Conservation (phyloP, 371 early-diverging fungal genomes). For the Zychaea mexicana region DNA sequence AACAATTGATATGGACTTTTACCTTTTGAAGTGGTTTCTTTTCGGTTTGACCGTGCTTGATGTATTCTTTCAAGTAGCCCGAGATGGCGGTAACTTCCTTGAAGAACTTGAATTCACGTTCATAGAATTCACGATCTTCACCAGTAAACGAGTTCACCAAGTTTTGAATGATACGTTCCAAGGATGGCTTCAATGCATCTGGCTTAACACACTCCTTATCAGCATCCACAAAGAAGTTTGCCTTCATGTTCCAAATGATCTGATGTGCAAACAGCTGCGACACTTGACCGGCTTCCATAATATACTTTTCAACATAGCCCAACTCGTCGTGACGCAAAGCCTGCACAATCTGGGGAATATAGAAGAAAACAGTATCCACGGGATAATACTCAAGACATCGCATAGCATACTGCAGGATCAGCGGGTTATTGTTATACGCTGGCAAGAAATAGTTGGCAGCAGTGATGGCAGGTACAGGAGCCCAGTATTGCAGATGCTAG, state of each 20-base stretch:
- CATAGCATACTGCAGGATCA: constrained; percentile 93
- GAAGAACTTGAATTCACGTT: constrained; percentile 96
- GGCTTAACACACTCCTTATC: constrained; percentile 78
- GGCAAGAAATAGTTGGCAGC: constrained; percentile 82
- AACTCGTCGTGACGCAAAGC: constrained; percentile 86
- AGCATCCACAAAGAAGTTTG: constrained; percentile 88
- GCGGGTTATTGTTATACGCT: constrained; percentile 72
- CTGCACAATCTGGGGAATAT: constrained; percentile 99
- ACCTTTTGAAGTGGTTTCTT: constrained; percentile 82
- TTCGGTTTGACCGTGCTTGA: constrained; percentile 91
- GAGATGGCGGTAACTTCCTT: constrained; percentile 95
- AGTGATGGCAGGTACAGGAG: constrained; percentile 88
- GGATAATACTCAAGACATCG: constrained; percentile 88
- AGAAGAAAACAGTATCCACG: constrained; percentile 95
- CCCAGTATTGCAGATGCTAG: constrained; percentile 89
- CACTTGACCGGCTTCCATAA: constrained; percentile 88
- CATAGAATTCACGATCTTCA: constrained; percentile 87
- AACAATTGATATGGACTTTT: neutral
- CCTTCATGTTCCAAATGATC: constrained; percentile 99
- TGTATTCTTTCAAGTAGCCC: constrained; percentile 94
- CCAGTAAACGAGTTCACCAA: constrained; percentile 83
- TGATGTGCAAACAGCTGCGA: constrained; percentile 98
- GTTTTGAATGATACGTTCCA: constrained; percentile 86
- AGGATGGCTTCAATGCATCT: constrained; percentile 80
- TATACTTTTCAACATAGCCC: constrained; percentile 92